These are phyloP conservation scores for Mycena citricolor DNA, from an alignment of 1,284 basidiomycete species.

Conservation along the genomic window DNA sequence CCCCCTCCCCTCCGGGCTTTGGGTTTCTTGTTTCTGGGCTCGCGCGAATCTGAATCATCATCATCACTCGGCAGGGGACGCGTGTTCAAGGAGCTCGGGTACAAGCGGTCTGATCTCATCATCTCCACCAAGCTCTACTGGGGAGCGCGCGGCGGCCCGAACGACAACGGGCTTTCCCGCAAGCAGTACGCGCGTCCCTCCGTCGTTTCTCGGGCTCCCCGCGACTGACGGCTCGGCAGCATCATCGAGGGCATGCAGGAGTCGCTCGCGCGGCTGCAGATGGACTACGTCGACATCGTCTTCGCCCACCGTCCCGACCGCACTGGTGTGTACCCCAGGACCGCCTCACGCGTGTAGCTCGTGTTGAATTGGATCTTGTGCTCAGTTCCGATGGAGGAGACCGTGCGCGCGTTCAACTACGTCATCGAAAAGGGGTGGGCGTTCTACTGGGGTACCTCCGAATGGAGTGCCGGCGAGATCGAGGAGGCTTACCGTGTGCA, in stretches of 20 bases:
- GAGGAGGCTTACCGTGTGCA: slow-evolving; percentile 68
- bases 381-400: slow-evolving; percentile 65
- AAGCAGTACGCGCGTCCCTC: slow-evolving; percentile 56
- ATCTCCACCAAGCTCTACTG: slow-evolving; percentile 66
- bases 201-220: slow-evolving; percentile 21
- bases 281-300: slow-evolving; percentile 78
- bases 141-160: slow-evolving; percentile 51
- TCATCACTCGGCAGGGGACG: slow-evolving; percentile 53
- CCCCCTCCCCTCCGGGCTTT: not conserved
- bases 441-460: slow-evolving; percentile 77
- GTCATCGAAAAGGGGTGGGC: slow-evolving; percentile 70
- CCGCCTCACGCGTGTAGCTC: not conserved
- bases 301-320: slow-evolving; percentile 50
- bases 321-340: slow-evolving; percentile 10
- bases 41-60: not conserved
- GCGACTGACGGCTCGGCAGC: slow-evolving; percentile 32
- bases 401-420: slow-evolving; percentile 72
- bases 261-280: slow-evolving; percentile 65
- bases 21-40: not conserved
- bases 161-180: slow-evolving; percentile 57
- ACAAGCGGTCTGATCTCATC: slow-evolving; percentile 64
- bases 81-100: slow-evolving; percentile 68
- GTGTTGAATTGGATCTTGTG: not conserved
- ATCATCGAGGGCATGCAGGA: slow-evolving; percentile 78
- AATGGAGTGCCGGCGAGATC: slow-evolving; percentile 75